These are phyloP conservation scores for Sporothrix curviconia DNA, from an alignment of 2,329 filamentous ascomycete species.

Conservation along the genomic window DNA sequence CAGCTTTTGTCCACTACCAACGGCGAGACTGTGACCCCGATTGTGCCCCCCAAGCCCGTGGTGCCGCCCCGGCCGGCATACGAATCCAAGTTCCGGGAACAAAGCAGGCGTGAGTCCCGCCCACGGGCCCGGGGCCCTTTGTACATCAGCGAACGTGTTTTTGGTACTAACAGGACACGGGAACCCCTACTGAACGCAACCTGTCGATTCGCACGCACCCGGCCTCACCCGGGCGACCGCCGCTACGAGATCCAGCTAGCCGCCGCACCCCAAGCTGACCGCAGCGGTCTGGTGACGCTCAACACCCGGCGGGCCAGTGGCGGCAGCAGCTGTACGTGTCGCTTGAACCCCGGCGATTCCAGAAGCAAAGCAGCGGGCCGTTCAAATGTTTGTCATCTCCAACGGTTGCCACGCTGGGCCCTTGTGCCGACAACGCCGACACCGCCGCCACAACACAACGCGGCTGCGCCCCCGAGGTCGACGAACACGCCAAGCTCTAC, in stretches of 20 bases:
- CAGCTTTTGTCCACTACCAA: conserved; percentile 2
- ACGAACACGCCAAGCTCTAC: conserved; percentile 59
- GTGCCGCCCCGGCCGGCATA: conserved; percentile 29
- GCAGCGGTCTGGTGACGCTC: conserved; percentile 66
- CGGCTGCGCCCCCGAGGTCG: conserved; percentile 45
- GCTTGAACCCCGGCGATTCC: conserved; percentile 55
- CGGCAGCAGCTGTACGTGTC: conserved; percentile 65
- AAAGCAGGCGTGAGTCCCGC: conserved; percentile 37
- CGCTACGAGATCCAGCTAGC: conserved; percentile 58
- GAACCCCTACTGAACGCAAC: conserved; percentile 59
- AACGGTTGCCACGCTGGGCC: conserved; percentile 59
- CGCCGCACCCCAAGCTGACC: conserved; percentile 58
- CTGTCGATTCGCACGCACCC: conserved; percentile 64
- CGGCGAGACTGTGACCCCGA: conserved; percentile 9
- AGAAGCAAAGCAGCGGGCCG: conserved; percentile 55
- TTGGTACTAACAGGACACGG: conserved; percentile 24
- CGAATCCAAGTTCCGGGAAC: conserved; percentile 30
- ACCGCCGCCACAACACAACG: conserved; percentile 46
- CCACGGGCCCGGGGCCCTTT: conserved; percentile 23
- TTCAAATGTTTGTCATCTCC: conserved; percentile 71
- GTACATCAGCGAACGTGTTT: no score
- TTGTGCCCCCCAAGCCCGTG: conserved; percentile 25
- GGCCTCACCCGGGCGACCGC: conserved; percentile 49
- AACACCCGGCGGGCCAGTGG: conserved; percentile 57
- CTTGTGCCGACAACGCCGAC: conserved; percentile 44